Base-by-base conservation (phyloP, 2,329 filamentous ascomycete species). In the Coniella lustricola region DNA sequence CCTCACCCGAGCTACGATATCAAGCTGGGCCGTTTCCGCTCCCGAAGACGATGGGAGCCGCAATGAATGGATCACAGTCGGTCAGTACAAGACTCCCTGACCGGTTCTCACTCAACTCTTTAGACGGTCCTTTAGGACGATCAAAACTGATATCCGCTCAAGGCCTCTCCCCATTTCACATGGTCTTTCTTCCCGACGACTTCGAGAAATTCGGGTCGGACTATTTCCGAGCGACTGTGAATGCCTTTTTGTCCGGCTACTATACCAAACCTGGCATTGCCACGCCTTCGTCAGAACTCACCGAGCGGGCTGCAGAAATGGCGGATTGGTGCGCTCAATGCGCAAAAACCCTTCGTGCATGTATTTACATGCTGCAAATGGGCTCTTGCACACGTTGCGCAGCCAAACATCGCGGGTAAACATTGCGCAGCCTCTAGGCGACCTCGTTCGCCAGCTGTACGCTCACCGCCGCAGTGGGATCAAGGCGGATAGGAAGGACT, bases 161-260 rank as follows among this genome's bases (percentile, higher is more conserved):
- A 41, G 51, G 51, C 20, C 37, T 48, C 9, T 36, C 51, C 9
- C 20, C 31, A 7, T 32, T 51, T 21, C 49, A 48, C 41, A 45
- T 56, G 1, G 53, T 59, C 20, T 60, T 56, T 25, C 48, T 61
- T 5, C 57, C 56, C 13, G 59, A 56, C 48, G 56, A 57, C 35
- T 46, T 53, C 9, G 45, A 44, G 12, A 47, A 49, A 49, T 50
- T 9, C 45, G 50, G 10, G 20, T 42, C 50, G 10, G 46, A 57
- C 10, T 59, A 60, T 46, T 59, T 59, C 29, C 46, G 52, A 21
- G 43, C 54, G 4, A 57, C 57, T 1, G 44, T 58, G 3, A 56
- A 49, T 21, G 54, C 53, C 38, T 50, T 59, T 16, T 50, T 54
- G 17, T 54, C 43, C 14, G 55, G 48, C 33, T 60, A 61, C 39